Base-by-base conservation (phyloP, 2,329 filamentous ascomycete species). In the Claviceps lovelessii region DNA sequence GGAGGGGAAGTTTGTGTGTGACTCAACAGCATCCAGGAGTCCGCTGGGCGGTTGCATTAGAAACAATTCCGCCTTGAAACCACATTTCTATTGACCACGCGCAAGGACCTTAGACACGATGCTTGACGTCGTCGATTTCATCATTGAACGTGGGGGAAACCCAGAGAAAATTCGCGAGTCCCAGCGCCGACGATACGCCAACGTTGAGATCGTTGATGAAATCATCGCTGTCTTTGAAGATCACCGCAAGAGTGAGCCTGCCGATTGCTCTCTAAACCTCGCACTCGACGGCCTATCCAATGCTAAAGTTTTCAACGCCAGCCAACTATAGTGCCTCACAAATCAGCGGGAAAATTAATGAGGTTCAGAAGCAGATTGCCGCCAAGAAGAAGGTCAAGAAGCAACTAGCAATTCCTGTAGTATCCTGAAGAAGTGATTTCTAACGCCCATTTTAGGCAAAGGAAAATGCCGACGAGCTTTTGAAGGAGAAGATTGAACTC, bases 81-180 rank as follows among this genome's bases (percentile, higher is more conserved):
- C 29, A 55, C 23, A 37, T 23, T 19, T 13, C 9, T 35, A 19
- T 8, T 39, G 19, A 39, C 10, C 33, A 31, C 45, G 33, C 10
- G 35, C 8, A 5, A 33, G 23, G n/a, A 17, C 10, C 35, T 23
- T 11, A 41, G 52, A 33, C 23, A 71, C 58, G 39, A 89, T 89
- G 85, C 77, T 89, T 61, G 87, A 90, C 74, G 77, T 89, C 55
- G 77, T 80, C 62, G 86, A 90, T 67, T 89, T 91, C 68, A 85
- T 91, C 65, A 72, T 80, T 67, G 89, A 96, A 71, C 86, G 90
- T 63, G 93, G 91, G 61, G 93, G 93, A 63, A 83, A 97, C 73
- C 88, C 90, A 17, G 86, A 95, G 67, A 85, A 84, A 74, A 93
- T 98, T 71, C 86, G 87, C 70, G 89, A 96, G 70, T 93, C 86